Evolutionary conservation across 192 early-diverging fungal genomes (phyloP).

Genomic region (Backusella mclennaniae): DNA sequence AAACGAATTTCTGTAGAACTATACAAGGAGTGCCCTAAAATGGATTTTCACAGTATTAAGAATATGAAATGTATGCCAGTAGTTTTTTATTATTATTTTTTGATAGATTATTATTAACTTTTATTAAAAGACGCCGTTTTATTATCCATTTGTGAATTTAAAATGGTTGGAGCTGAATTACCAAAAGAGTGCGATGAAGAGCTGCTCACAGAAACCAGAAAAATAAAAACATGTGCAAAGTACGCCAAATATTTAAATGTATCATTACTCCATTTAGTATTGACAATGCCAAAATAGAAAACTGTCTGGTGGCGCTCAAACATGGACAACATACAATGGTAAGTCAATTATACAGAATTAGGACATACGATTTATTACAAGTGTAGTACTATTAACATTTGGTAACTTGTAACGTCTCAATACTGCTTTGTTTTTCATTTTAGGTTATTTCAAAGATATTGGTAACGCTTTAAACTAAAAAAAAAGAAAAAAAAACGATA

Average conservation of each 20-base stretch:
- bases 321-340: conserved; percentile 2
- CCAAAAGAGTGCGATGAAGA: neutral
- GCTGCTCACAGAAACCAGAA: neutral
- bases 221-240: conserved; percentile 6
- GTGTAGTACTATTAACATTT: neutral
- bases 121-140: neutral
- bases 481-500: neutral
- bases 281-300: neutral
- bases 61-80: neutral
- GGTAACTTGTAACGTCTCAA: neutral
- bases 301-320: neutral
- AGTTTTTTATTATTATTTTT: neutral
- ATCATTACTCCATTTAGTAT: neutral
- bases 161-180: neutral
- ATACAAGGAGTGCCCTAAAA: neutral
- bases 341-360: neutral
- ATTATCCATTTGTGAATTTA: neutral
- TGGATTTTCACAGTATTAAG: neutral
- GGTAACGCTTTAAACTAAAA: neutral
- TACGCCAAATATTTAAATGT: neutral
- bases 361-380: neutral
- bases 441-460: conserved; percentile 1
- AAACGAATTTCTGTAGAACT: neutral
- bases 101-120: neutral
- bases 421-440: neutral